Evolutionary conservation across 139 green algal species (phyloP).

Genomic region (Chlamydomonas sphaeroides): DNA sequence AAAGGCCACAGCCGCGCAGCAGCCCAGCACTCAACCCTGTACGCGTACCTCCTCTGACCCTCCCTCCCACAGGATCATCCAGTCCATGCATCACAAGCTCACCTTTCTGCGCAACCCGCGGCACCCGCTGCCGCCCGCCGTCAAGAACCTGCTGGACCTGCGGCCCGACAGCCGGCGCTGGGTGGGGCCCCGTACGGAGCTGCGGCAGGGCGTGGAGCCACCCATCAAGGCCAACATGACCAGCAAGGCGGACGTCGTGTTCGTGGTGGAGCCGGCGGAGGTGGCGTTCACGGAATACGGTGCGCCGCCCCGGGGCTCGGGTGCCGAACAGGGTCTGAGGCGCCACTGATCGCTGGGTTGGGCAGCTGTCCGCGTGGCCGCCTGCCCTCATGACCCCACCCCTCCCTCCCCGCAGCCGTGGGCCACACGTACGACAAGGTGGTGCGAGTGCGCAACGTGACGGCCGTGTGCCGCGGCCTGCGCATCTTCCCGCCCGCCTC

Average conservation of each 20-base stretch:
- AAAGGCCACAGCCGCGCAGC: too few species aligned
- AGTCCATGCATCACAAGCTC: conserved; percentile 75
- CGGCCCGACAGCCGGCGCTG: conserved; percentile 11
- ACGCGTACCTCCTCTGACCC: too few species aligned
- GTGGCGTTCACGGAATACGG: conserved; percentile 68
- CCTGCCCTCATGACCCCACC: neutral
- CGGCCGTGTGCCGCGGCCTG: conserved; percentile 50
- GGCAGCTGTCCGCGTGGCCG: too few species aligned
- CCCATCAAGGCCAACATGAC: conserved; percentile 64
- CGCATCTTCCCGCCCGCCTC: conserved; percentile 64
- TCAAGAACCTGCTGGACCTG: conserved; percentile 41
- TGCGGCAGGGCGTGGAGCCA: neutral
- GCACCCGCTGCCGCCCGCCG: conserved; percentile 52
- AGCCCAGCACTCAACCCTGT: too few species aligned
- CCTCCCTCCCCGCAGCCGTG: conserved; percentile 14
- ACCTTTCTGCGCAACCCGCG: conserved; percentile 77
- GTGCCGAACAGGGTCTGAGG: too few species aligned
- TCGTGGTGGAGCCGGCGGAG: conserved; percentile 58
- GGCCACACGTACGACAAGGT: conserved; percentile 52
- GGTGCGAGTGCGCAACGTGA: conserved; percentile 70
- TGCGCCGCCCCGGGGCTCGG: neutral
- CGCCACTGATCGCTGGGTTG: too few species aligned
- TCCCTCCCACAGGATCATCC: conserved; percentile 65
- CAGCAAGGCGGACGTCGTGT: conserved; percentile 31
- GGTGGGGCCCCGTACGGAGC: conserved; percentile 9